These are phyloP conservation scores for Cryphonectria japonica DNA, from an alignment of 2,329 filamentous ascomycete species.

Conservation along the genomic window DNA sequence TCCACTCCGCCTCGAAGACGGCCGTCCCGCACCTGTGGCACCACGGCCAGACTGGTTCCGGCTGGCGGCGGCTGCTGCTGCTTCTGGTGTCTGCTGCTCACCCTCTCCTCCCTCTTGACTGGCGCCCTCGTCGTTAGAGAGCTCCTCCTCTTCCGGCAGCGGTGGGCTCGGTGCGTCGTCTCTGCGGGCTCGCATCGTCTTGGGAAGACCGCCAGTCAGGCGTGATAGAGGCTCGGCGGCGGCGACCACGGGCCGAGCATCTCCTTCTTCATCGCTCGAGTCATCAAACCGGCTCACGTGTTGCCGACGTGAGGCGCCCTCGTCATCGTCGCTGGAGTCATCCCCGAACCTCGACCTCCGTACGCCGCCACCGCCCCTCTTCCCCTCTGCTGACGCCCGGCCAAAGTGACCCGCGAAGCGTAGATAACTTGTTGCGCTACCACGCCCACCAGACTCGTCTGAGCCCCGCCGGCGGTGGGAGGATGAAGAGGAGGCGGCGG, in stretches of 20 bases:
- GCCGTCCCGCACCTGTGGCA: not conserved
- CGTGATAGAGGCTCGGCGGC: slow-evolving; percentile 33
- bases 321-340: slow-evolving; percentile 37
- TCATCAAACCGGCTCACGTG: slow-evolving; percentile 60
- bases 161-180: slow-evolving; percentile 32
- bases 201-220: not conserved
- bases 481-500: not conserved
- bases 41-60: slow-evolving; percentile 49
- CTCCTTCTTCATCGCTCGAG: slow-evolving; percentile 61
- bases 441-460: slow-evolving; percentile 19
- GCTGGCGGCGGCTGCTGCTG: slow-evolving; percentile 36
- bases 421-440: slow-evolving; percentile 16
- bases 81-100: slow-evolving; percentile 3
- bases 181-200: slow-evolving; percentile 4
- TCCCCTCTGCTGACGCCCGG: not conserved
- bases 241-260: slow-evolving; percentile 39
- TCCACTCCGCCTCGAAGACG: slow-evolving; percentile 41
- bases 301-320: slow-evolving; percentile 38
- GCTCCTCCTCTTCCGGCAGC: slow-evolving; percentile 51
- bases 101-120: slow-evolving; percentile 53
- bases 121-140: slow-evolving; percentile 53
- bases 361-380: slow-evolving; percentile 17
- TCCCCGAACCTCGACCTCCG: slow-evolving; percentile 38
- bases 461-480: slow-evolving; percentile 8
- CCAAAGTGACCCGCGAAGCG: slow-evolving; percentile 25